Base-by-base conservation (phyloP, 2,329 filamentous ascomycete species). In the Stagonosporopsis rhizophila region DNA sequence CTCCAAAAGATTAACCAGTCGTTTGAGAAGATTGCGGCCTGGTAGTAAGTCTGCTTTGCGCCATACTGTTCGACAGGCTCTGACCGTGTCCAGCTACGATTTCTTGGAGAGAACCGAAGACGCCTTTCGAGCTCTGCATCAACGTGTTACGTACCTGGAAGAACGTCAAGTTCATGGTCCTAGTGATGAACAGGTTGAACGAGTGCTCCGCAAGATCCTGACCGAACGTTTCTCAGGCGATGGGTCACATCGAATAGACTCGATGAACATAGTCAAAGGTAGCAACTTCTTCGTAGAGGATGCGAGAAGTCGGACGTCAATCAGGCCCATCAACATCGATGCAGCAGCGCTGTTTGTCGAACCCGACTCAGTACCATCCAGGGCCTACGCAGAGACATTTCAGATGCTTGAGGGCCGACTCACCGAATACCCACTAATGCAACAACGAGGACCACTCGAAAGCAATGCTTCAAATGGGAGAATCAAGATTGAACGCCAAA, bases 171-270 rank as follows among this genome's bases (percentile, higher is more conserved):
- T 61, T 5, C 58, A 60, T 23, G 66, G 61, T 3, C 70, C 66
- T 5, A 69, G 59, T 17, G 72, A 75, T 41, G 72, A 74, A 52
- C 72, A 75, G 39, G 62, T 75, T 4, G 72, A 75, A 51, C 67
- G 71, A 41, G 62, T 72, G 2, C 61, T 74, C n/a, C 69, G 71
- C 32, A 75, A 72, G 57, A 74, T 75, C 30, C 55, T 75, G 17
- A 68, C 71, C 17, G 71, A 75, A 44, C 64, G 59, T 7, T 74
- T 74, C 38, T 59, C 61, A 17, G 52, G 69, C 23, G 47, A 55
- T 2, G 55, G 37, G 2, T 35, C 53, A 8, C 61, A 59, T 19
- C 65, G 30, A 30, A 30, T 54, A 15, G 42, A 52, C 34, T 44
- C 42, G 19, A 51, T 49, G 34, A n/a, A 23, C 9, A 3, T 56